Base-by-base conservation (phyloP, 495 filamentous ascomycete genomes). In the Hypoxylon cercidicola region DNA sequence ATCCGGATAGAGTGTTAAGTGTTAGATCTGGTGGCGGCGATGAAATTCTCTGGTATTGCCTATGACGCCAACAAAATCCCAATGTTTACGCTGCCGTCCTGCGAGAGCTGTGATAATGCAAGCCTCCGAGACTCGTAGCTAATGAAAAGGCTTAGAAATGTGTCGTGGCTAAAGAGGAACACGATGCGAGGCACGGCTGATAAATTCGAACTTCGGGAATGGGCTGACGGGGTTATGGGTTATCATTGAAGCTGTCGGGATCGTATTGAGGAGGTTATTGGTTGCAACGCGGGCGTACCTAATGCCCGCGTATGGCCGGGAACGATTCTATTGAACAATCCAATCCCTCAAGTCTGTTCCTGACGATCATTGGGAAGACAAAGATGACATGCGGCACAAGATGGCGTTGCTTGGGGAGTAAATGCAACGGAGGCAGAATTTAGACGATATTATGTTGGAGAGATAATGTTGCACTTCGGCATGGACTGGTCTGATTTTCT, bases 321-420 rank as follows among this genome's bases (percentile, higher is more conserved):
- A 52, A 11, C 13, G 10, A 52, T 55, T 8, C 49, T 59, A 68
- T 68, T 68, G 64, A 63, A 46, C 58, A 50, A 59, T 62, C 43
- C 4, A 49, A 53, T 25, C 16, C 45, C 40, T 34, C 50, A 37
- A 23, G 28, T 7, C 35, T 62, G 60, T 56, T 35, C 60, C 60
- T 64, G 65, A 56, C 52, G 55, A 56, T 60, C 65, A 60, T 60
- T 56, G 55, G 55, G 30, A 57, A 47, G 30, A 57, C 18, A 23
- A 57, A 47, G 30, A 57, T 23, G 34, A 56, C 35, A 56, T 39
- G 56, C 39, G 56, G 56, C 50, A 66, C 53, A 30, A 37, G 35
- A 51, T 55, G 55, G 56, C 56, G 63, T 68, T 67, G 52, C 56
- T 52, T 34, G 52, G 54, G 49, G 35, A 37, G 57, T 37, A 32